phyloP scores from a whole-genome alignment of 208 protist species.

The Crithidia brevicula region DNA sequence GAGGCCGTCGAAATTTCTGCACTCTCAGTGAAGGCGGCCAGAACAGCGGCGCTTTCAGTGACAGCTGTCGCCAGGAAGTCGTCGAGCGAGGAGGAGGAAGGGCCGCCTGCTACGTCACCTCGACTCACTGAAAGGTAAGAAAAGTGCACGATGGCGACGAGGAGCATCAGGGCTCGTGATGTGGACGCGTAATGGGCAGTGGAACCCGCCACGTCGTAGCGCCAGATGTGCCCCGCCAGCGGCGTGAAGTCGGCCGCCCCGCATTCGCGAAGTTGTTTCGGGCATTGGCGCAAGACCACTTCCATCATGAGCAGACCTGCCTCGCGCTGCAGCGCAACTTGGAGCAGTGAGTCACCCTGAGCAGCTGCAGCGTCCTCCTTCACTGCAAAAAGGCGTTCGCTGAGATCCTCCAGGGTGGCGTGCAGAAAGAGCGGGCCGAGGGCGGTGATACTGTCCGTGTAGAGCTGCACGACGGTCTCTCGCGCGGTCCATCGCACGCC shows the following conservation, averaged over 20 bases:
- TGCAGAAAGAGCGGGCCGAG: conserved; percentile 55
- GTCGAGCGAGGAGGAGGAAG: neutral
- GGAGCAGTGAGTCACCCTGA: neutral
- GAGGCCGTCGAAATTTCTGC: neutral
- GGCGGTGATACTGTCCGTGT: conserved; percentile 27
- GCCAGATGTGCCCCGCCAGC: conserved; percentile 40
- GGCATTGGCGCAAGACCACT: conserved; percentile 33
- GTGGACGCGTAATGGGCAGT: conserved; percentile 31
- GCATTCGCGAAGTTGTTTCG: conserved; percentile 28
- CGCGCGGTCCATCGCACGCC: conserved; percentile 46
- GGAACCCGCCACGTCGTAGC: conserved; percentile 29
- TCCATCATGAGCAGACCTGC: conserved; percentile 61
- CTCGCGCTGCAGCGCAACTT: conserved; percentile 40
- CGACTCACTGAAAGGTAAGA: conserved; percentile 13
- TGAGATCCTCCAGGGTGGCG: conserved; percentile 38
- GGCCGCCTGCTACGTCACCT: neutral
- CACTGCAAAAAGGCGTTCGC: conserved; percentile 31
- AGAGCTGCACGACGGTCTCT: conserved; percentile 42
- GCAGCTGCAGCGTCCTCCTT: neutral
- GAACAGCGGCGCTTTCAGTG: conserved; percentile 1
- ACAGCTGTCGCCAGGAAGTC: conserved; percentile 14
- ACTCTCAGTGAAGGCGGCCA: conserved; percentile 12
- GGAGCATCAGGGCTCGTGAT: conserved; percentile 50
- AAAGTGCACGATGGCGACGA: conserved; percentile 36
- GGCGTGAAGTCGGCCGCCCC: conserved; percentile 41